Conservation (phyloP, 192 early-diverging fungal species). For the Mortierella hygrophila region DNA sequence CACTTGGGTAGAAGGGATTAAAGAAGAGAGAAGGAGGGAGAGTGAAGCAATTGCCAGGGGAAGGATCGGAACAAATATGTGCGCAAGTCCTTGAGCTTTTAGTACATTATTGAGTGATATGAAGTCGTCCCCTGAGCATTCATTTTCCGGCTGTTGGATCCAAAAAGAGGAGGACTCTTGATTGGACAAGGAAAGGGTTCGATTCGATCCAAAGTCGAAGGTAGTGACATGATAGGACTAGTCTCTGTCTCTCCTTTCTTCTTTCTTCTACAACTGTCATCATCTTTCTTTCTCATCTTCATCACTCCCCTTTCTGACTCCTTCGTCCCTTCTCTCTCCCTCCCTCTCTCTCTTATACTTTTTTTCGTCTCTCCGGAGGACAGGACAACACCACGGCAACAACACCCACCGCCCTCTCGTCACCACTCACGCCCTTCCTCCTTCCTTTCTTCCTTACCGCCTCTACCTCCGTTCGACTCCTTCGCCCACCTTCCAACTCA, state of each 20-base stretch:
- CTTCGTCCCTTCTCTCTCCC: background rate
- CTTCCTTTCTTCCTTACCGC: background rate
- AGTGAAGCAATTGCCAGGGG: no score
- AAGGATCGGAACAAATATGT: no score
- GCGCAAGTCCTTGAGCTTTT: no score
- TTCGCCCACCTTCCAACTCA: background rate
- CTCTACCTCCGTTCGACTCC: background rate
- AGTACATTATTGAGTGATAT: background rate
- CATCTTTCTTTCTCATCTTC: background rate
- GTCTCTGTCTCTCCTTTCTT: background rate
- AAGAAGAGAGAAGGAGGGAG: no score
- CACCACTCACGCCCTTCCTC: background rate
- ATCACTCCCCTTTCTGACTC: background rate
- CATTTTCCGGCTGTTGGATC: background rate
- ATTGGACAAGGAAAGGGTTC: background rate
- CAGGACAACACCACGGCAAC: background rate
- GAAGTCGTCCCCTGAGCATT: background rate
- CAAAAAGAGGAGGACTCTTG: background rate
- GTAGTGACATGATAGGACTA: background rate
- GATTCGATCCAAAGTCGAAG: slow-evolving; percentile 10
- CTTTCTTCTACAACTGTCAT: background rate
- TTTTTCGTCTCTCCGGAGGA: background rate
- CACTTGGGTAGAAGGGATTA: no score
- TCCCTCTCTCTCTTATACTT: background rate
- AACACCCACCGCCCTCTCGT: background rate